Evolutionary conservation across 2,329 filamentous ascomycete species (phyloP), one percentile per base, ranked within the genome.

Genomic region (Sporothrix brunneoviolacea): DNA sequence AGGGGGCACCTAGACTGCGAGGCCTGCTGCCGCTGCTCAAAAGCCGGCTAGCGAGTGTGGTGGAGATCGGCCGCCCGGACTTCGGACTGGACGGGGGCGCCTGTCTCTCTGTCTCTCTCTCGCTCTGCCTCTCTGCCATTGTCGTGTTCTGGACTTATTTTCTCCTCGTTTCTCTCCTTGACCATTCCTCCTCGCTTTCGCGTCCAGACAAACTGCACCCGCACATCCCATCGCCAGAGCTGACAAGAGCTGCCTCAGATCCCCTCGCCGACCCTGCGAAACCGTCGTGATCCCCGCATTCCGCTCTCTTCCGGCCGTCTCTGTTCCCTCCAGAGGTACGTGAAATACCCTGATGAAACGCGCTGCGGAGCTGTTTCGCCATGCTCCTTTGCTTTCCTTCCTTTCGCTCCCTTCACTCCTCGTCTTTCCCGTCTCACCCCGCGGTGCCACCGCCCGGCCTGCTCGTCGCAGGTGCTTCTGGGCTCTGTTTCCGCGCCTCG

Each of bases 361-460:
- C 41, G 45, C 41, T 43, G 19, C 24, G 36, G 30, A 41, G 47
- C 42, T 48, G 48, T 53, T 53, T 55, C 40, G 48, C 18, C 45
- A 35, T 52, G 42, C 46, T 48, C 37, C 16, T 36, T 6, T 16
- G 40, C 8, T 16, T 9, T 21, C 4, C 13, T 16, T 36, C 32
- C 22, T 35, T 37, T 24, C 24, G 6, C 36, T 2, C 21, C 19
- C 5, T 21, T 18, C 16, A 5, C 28, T 12, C 15, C 28, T 4
- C 27, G 30, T 40, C 38, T 27, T 27, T 44, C 3, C 36, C 13
- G 5, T 41, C 24, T 41, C 16, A 21, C 32, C n/a, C 37, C 30
- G 16, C 12, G 27, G 13, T 19, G 8, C 47, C 42, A 24, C 32
- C 16, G 41, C 12, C 22, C 7, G 4, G 4, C 5, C 8, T 28